Evolutionary conservation across 495 filamentous ascomycete species (phyloP), one percentile per base, ranked within the genome.

Genomic region (Xylaria sp.): DNA sequence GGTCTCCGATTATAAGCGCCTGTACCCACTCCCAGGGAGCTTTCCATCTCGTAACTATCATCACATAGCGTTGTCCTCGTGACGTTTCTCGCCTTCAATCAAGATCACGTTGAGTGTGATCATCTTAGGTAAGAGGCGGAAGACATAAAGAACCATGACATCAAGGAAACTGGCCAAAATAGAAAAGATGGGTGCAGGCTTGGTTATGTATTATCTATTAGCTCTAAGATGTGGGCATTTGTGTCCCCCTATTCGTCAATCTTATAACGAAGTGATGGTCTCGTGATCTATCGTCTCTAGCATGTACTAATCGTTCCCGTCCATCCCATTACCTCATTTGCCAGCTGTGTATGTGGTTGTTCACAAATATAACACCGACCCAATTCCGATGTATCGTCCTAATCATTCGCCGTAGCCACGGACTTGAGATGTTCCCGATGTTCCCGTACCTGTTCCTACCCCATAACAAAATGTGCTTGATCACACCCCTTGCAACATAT

Each of bases 31-130:
- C 57, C 59, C 35, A 43, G 41, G 58, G 40, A 71, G 48, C 59
- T 73, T 73, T 74, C 65, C 15, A 74, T 77, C 50, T 70, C 75
- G 75, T 77, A 77, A 77, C 66, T 40, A 53, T 76, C 72, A 61
- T 55, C 72, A 65, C 69, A 74, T 63, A 55, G 3, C 19, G 5
- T 24, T 55, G n/a, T n/a, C 59, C 68, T 35, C 69, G 61, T 70
- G 68, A 70, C 58, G 44, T 29, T 26, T 41, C 19, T 26, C 33
- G 33, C 46, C 24, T 52, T 55, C 5, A n/a, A 33, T 37, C 29
- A 37, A 40, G 50, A 21, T 19, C 50, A 31, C 44, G 29, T 24
- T 1, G 5, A 44, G n/a, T 37, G 14, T 8, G 12, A 29, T 57
- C 35, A 35, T 43, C 26, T 68, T 61, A 68, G 52, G 66, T 68